phyloP scores from a whole-genome alignment of 108 stramenopile species.

The Discostella stelligeroides region DNA sequence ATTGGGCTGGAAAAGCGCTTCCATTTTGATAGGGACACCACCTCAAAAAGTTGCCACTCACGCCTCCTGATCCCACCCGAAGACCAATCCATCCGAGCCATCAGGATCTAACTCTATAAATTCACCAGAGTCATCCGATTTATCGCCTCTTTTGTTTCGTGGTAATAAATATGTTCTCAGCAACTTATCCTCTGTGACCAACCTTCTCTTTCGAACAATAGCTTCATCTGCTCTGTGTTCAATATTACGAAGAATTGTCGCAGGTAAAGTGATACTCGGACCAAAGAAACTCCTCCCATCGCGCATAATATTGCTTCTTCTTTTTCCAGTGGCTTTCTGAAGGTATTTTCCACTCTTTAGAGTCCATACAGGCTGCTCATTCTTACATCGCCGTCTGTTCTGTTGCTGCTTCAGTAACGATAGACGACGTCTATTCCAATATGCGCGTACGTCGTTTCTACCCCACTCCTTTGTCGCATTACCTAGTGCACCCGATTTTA shows the following conservation, averaged over 20 bases:
- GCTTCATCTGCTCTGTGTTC: conserved; percentile 52
- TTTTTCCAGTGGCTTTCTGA: conserved; percentile 16
- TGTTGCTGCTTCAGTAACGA: conserved; percentile 31
- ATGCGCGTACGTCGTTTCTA: conserved; percentile 68
- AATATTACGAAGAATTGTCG: conserved; percentile 44
- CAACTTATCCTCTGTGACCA: conserved; percentile 66
- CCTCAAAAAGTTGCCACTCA: background rate
- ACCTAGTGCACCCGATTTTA: conserved; percentile 50
- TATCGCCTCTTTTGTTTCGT: conserved; percentile 34
- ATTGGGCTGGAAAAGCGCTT: conserved; percentile 45
- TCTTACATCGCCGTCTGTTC: conserved; percentile 7
- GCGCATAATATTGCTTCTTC: background rate
- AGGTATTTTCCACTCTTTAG: conserved; percentile 56
- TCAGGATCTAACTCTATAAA: conserved; percentile 8
- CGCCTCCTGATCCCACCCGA: conserved; percentile 12
- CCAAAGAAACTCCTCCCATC: conserved; percentile 19
- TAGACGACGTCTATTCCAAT: conserved; percentile 50
- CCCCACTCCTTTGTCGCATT: conserved; percentile 69
- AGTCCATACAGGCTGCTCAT: conserved; percentile 42
- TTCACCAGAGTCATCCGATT: conserved; percentile 16
- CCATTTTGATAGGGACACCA: conserved; percentile 17
- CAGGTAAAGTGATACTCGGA: conserved; percentile 1
- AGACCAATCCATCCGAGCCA: conserved; percentile 21
- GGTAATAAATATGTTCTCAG: conserved; percentile 65
- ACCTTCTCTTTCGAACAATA: conserved; percentile 48